Conservation (phyloP, 345 rosid genomes). For the Salix arbutifolia region DNA sequence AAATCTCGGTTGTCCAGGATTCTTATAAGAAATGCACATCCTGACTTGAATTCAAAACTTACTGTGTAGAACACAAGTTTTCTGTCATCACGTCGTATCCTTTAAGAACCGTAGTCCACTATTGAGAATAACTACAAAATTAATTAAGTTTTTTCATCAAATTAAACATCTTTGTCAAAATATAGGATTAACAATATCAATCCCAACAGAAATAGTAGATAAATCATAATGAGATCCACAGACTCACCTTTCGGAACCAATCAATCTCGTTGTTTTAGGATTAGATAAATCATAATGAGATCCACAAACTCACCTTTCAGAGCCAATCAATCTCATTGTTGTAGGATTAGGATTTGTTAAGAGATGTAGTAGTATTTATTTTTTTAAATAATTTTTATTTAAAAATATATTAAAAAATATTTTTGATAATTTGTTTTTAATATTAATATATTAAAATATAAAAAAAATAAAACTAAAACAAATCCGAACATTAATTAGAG, state of each 20-base stretch:
- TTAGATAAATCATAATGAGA: background rate
- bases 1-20: no score
- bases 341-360: no score
- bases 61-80: fast-evolving
- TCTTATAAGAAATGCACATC: fast-evolving
- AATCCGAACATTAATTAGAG: background rate
- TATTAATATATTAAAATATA: no score
- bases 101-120: slow-evolving; percentile 1
- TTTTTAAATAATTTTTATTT: no score
- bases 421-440: no score
- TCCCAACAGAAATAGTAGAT: no score
- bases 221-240: background rate
- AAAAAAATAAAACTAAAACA: no score
- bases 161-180: background rate
- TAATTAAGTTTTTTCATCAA: background rate
- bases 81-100: no score
- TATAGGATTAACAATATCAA: no score
- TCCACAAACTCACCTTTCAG: background rate
- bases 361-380: no score
- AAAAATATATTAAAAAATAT: no score
- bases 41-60: fast-evolving
- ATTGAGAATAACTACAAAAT: background rate
- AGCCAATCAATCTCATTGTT: background rate
- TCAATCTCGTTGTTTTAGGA: background rate
- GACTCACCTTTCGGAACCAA: background rate